Conservation (phyloP, 1,284 basidiomycete genomes). For the Caloboletus firmus region DNA sequence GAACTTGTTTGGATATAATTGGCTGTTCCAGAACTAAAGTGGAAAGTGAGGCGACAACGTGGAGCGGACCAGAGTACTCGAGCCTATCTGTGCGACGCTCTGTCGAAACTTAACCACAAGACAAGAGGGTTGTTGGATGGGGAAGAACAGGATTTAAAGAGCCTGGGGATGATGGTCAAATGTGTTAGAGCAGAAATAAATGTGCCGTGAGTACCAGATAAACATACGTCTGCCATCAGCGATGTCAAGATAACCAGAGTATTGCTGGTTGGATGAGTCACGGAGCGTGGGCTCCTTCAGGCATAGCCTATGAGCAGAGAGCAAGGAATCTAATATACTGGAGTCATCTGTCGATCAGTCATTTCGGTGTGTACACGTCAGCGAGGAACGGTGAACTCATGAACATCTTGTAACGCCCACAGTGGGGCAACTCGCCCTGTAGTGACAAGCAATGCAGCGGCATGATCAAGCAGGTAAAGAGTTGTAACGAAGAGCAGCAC, state of each 20-base stretch:
- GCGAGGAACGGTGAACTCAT: neutral
- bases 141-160: neutral
- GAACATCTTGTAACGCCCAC: neutral
- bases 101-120: neutral
- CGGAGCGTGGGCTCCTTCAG: too few species aligned
- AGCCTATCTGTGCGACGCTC: neutral
- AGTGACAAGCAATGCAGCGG: neutral
- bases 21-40: too few species aligned
- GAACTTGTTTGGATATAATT: too few species aligned
- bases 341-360: neutral
- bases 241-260: too few species aligned
- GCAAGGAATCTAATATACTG: neutral
- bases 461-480: neutral
- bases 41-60: too few species aligned
- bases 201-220: neutral
- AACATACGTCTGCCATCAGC: neutral
- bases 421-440: neutral
- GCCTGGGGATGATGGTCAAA: neutral
- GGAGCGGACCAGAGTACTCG: too few species aligned
- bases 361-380: neutral
- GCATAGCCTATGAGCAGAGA: neutral
- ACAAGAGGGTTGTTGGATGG: neutral
- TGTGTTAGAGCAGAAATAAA: neutral
- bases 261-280: too few species aligned
- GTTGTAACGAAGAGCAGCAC: neutral